Percentiles rank a stretch among this genome's conserved stretches.
These are phyloP conservation scores for Tieghemostelium lacteum DNA, from an alignment of 78 protist genomes.

Conservation along the genomic window DNA sequence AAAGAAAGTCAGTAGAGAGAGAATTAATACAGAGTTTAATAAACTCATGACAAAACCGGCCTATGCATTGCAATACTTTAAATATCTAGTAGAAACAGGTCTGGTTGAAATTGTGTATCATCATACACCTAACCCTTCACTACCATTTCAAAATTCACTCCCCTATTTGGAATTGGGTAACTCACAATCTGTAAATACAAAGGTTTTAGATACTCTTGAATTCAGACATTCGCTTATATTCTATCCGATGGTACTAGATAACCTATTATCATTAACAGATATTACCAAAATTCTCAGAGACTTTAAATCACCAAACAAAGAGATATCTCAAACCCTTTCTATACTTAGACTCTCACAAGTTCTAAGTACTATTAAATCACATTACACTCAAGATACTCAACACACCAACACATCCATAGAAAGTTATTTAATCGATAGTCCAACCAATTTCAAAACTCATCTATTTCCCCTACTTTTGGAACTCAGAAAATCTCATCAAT, in stretches of 20 bases:
- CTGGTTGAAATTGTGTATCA: not conserved
- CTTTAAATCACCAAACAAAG: not conserved
- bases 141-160: not conserved
- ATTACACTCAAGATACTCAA: no score
- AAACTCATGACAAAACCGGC: not conserved
- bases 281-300: not conserved
- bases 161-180: not conserved
- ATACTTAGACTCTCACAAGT: no score
- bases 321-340: no score
- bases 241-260: not conserved
- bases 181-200: not conserved
- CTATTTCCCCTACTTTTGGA: no score
- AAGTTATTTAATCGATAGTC: no score
- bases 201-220: not conserved
- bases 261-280: not conserved
- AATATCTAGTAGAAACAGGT: slow-evolving; percentile 25
- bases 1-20: slow-evolving; percentile 46
- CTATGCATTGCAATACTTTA: not conserved
- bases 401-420: no score
- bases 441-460: no score
- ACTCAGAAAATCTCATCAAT: no score
- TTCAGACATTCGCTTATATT: not conserved
- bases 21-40: slow-evolving; percentile 24
- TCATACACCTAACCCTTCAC: not conserved
- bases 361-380: no score